Evolutionary conservation across 371 early-diverging fungal species (phyloP), one percentile per base, ranked within the genome.

Genomic region (Syncephalastrum racemosum): DNA sequence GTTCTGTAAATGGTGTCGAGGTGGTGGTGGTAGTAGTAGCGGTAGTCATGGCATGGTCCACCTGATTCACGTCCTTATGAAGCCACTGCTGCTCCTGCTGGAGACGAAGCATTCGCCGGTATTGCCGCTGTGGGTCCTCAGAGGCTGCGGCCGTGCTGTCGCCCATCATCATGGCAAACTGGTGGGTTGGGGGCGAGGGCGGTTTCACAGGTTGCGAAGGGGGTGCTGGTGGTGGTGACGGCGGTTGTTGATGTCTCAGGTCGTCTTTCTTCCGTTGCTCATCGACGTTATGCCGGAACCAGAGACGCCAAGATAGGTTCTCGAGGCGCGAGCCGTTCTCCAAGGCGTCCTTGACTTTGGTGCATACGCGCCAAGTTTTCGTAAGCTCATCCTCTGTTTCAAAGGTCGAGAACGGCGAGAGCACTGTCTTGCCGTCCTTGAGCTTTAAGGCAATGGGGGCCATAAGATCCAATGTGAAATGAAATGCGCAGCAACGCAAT

Each of bases 301-400:
- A 90, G 46, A 93, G 70, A 27, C 94, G 73, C 94, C 94, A 94
- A 3, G 90, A 86, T 61, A 94, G 75, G 66, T 94, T 94, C 65
- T 94, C 94, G 36, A 93, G 68, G 31, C 94, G 76, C 31, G 84
- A 82, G 13, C 93, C 94, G 64, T 92, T 88, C 59, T 90, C 90
- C 8, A 94, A 72, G 15, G 92, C 87, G 55, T 92, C 90, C 71
- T 91, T 93, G 36, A 91, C 93, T 75, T 92, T 91, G 24, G 91
- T 90, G 66, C 88, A 89, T 13, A 94, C 82, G 50, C 85, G 81
- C 94, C 94, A 94, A 1, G 87, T 85, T 50, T 81, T 82, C 22
- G 86, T 85, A 15, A 90, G 71, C 64, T 90, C 90, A 57, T 86
- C 88, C 23, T 79, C 80, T 25, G 79, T 79, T 53, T 86, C 82